These are phyloP conservation scores for Salix caprea DNA, from an alignment of 345 rosid species.

Conservation along the genomic window DNA sequence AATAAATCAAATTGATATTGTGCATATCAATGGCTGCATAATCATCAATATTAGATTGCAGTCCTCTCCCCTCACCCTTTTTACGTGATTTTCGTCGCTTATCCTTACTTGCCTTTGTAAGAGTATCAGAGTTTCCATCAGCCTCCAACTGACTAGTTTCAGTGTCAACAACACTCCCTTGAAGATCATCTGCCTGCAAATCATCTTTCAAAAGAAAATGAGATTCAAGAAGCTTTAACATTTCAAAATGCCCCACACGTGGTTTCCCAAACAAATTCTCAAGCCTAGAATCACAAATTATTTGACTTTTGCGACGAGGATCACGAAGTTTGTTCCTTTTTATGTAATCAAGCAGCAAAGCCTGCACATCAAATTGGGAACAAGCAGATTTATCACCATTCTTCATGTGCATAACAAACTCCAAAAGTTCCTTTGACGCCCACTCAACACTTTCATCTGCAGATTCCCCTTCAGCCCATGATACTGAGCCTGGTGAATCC, in stretches of 20 bases:
- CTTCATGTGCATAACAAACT: conserved; percentile 88
- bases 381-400: conserved; percentile 73
- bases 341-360: conserved; percentile 80
- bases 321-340: conserved; percentile 90
- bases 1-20: conserved; percentile 79
- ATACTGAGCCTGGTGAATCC: conserved; percentile 22
- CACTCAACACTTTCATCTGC: conserved; percentile 52
- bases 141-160: conserved; percentile 64
- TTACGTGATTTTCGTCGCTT: conserved; percentile 71
- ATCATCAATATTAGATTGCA: conserved; percentile 81
- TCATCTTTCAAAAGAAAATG: conserved; percentile 83
- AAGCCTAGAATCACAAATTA: conserved; percentile 88
- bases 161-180: conserved; percentile 58
- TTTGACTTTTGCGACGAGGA: conserved; percentile 91
- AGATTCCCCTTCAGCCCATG: conserved; percentile 33
- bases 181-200: conserved; percentile 60
- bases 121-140: conserved; percentile 63
- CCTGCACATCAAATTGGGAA: conserved; percentile 80
- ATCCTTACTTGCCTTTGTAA: conserved; percentile 55
- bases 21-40: conserved; percentile 90
- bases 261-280: conserved; percentile 85
- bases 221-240: conserved; percentile 93
- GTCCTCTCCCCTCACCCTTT: conserved; percentile 68
- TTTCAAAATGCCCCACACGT: conserved; percentile 97
- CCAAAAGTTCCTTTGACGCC: conserved; percentile 97